Base-by-base conservation (phyloP, 805 yeast species). In the Cyberlindnera meyerae region DNA sequence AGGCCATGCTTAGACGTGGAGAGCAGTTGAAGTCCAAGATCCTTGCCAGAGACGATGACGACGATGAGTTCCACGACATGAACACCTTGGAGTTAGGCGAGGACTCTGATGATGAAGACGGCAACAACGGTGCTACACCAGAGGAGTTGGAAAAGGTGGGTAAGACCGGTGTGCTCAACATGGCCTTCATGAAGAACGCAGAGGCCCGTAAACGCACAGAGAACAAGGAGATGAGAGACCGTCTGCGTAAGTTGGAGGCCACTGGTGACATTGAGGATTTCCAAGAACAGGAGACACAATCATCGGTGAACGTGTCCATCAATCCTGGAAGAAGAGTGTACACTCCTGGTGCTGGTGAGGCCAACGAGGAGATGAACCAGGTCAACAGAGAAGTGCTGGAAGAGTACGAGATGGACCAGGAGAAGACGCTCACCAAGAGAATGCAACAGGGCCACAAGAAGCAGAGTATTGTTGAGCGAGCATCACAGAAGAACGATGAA, bases 181-280 rank as follows among this genome's bases (percentile, higher is more conserved):
- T 93, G 97, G 95, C 89, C 48, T 90, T 90, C 60, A 90, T 90
- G 97, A 80, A 72, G 47, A 82, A 82, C 42, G 97, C 97, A 2
- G 95, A 82, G 43, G 79, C 78, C 38, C 72, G 79, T 47, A 74
- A 76, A 44, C 72, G 68, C 40, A 69, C 71, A 36, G 77, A 70
- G 29, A 89, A 86, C 57, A 60, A 68, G 34, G 67, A 69, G 40
- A 70, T 72, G 22, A 57, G 78, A 29, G 72, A 68, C 41, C 65
- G 66, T 32, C 54, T 86, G 38, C 73, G 73, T 45, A 59, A 71
- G 39, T 61, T 75, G 35, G 69, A 71, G 29, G 58, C 60, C 27
- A 76, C 72, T 18, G 68, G 62, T 13, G 80, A 71, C 25, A 51
- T 62, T 24, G 62, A 56, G 9, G 63, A 57, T 5, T 59, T 65